Evolutionary conservation across 75 land plant species (phyloP).

Genomic region (Pinus tabuliformis): DNA sequence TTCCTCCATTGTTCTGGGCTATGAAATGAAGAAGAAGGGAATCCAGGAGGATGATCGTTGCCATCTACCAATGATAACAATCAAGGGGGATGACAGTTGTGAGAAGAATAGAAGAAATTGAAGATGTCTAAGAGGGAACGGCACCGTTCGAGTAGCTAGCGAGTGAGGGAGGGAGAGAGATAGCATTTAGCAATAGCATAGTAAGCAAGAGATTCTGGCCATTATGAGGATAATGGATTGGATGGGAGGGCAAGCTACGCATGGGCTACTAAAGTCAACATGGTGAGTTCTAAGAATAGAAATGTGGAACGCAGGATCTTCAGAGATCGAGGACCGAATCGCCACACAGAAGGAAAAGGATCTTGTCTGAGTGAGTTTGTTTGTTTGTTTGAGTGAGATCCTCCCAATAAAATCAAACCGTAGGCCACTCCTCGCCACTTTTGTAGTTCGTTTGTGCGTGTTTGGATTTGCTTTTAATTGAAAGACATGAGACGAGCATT

Average conservation of each 20-base stretch:
- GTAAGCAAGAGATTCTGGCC: constrained; percentile 1
- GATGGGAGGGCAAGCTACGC: neutral
- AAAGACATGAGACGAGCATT: constrained; percentile 11
- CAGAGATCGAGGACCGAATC: constrained; percentile 6
- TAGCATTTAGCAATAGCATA: neutral
- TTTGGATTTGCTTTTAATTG: neutral
- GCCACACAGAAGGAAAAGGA: constrained; percentile 3
- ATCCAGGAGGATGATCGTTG: neutral
- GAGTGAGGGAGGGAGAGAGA: neutral
- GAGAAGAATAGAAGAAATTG: neutral
- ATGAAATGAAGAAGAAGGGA: neutral
- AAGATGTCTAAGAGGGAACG: neutral
- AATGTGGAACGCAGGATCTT: constrained; percentile 1
- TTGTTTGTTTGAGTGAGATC: neutral
- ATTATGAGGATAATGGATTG: neutral
- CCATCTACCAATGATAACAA: constrained; percentile 4
- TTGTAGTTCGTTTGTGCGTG: neutral
- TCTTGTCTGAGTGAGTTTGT: constrained; percentile 12
- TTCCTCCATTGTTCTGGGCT: constrained; percentile 1
- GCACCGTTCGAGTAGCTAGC: neutral
- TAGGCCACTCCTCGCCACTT: neutral
- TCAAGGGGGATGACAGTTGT: neutral
- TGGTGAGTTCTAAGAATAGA: neutral
- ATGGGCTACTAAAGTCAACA: constrained; percentile 2
- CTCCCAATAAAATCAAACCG: neutral